Conservation (phyloP, 768 basidiomycete species). For the Mycena indigotica region DNA sequence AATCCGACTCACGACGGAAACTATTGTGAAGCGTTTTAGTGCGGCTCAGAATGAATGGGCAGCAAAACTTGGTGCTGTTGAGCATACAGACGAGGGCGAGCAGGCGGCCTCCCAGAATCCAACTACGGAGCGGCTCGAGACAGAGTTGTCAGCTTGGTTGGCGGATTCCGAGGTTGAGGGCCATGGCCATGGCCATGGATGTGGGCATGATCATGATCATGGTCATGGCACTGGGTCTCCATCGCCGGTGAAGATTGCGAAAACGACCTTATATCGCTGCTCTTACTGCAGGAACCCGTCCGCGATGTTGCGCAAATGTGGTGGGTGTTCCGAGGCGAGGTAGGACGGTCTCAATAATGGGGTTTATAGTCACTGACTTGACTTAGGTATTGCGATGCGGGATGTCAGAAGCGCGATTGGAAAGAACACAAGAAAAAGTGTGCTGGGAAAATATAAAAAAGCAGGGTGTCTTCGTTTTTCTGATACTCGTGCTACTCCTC, state of each 20-base stretch:
- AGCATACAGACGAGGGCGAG: not conserved
- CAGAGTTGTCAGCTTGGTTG: not conserved
- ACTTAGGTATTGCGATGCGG: conserved; percentile 39
- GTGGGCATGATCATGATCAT: not conserved
- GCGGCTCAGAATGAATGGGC: too few species aligned
- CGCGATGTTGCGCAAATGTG: conserved; percentile 46
- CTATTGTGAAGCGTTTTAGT: too few species aligned
- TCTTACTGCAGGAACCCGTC: conserved; percentile 49
- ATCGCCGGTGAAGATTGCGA: not conserved
- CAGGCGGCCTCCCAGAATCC: not conserved
- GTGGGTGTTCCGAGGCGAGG: conserved; percentile 37
- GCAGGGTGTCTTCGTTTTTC: not conserved
- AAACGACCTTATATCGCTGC: conserved; percentile 43
- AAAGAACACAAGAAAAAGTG: conserved; percentile 33
- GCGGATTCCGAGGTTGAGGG: not conserved
- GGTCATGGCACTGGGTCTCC: not conserved
- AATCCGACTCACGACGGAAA: too few species aligned
- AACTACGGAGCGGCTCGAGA: not conserved
- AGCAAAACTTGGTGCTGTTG: too few species aligned
- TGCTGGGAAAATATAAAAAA: not conserved
- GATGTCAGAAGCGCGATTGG: conserved; percentile 37
- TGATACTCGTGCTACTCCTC: too few species aligned
- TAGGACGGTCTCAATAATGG: too few species aligned
- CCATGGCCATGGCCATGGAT: not conserved
- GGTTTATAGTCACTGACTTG: not conserved